Percentiles rank a stretch among this genome's conserved stretches.
Evolutionary conservation across 2,329 filamentous ascomycete species (phyloP).

Genomic region (Fusarium miscanthi): DNA sequence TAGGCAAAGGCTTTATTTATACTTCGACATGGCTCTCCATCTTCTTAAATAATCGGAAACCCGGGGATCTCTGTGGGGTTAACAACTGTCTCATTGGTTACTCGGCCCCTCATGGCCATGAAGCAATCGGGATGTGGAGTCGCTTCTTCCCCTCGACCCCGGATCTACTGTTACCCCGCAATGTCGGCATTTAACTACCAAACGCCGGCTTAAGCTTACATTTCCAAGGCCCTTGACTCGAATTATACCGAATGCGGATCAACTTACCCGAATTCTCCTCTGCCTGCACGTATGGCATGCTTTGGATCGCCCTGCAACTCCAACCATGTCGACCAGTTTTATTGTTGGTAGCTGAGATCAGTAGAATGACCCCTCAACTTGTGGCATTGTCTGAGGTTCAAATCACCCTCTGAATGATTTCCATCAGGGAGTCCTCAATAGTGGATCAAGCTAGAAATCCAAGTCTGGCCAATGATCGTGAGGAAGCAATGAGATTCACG

Average conservation of each 20-base stretch:
- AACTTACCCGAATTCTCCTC: background rate
- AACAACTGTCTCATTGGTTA: accelerated
- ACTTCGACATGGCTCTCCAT: background rate
- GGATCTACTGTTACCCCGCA: background rate
- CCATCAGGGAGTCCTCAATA: background rate
- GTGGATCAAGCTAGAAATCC: background rate
- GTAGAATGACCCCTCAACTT: no score
- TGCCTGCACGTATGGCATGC: background rate
- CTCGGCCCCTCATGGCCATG: background rate
- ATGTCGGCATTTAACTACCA: background rate
- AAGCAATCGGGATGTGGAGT: background rate
- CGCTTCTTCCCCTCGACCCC: no score
- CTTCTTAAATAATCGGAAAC: background rate
- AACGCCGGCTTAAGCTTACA: background rate
- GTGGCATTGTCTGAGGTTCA: background rate
- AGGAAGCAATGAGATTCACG: background rate
- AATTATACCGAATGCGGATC: no score
- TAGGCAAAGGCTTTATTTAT: no score
- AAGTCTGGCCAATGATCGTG: background rate
- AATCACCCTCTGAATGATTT: background rate
- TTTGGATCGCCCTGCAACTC: background rate
- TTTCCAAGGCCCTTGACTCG: no score
- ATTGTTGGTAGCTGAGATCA: no score
- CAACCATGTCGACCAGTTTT: background rate
- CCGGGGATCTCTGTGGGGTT: background rate